phyloP scores from a whole-genome alignment of 257 asterid species.

The Solanum habrochaites region DNA sequence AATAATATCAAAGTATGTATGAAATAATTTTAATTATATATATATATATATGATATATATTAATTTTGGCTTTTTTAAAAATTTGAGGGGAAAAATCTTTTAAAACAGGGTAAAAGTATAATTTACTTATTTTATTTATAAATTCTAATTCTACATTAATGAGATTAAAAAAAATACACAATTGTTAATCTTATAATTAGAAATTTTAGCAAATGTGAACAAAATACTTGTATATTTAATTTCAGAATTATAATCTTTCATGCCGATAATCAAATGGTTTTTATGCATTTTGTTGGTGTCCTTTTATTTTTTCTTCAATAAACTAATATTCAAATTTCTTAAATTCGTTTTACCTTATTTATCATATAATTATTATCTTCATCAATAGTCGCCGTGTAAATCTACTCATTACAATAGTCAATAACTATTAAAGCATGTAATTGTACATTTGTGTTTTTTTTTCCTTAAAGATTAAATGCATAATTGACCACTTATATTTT shows the following conservation, averaged over 20 bases:
- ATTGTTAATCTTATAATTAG: not conserved
- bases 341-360: not conserved
- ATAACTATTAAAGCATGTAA: not conserved
- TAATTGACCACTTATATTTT: not conserved
- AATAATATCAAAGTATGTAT: too few relatives aligned
- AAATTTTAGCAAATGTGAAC: not conserved
- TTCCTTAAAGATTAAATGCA: not conserved
- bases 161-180: not conserved
- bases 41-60: too few relatives aligned
- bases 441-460: not conserved
- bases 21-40: too few relatives aligned
- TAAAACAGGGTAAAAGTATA: not conserved
- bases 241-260: too few relatives aligned
- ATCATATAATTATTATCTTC: not conserved
- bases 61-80: too few relatives aligned
- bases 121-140: too few relatives aligned
- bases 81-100: not conserved
- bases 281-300: not conserved
- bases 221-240: too few relatives aligned
- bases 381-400: not conserved
- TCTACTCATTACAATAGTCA: not conserved
- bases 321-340: too few relatives aligned
- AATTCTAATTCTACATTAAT: too few relatives aligned
- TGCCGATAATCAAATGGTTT: too few relatives aligned
- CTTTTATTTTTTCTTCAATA: too few relatives aligned